Conservation (phyloP, 164 flowering plant species). For the Pachysandra terminalis region DNA sequence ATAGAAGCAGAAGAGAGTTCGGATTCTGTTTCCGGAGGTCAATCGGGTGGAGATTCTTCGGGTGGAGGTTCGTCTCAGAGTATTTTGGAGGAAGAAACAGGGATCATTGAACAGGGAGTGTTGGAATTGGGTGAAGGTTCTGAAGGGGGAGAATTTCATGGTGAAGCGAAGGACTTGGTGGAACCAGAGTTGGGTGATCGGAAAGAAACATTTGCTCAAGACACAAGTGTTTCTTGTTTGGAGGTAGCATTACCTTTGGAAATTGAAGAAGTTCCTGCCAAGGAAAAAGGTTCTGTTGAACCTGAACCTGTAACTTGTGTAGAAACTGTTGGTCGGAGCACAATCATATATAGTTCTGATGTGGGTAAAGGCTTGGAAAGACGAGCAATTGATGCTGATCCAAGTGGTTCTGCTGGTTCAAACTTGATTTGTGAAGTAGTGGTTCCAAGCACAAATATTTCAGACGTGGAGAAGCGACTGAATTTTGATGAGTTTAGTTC, state of each 20-base stretch:
- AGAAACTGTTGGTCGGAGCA: slow-evolving; percentile 11
- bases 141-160: slow-evolving; percentile 7
- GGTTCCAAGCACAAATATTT: neutral
- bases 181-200: slow-evolving; percentile 14
- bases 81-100: slow-evolving; percentile 58
- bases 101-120: slow-evolving; percentile 10
- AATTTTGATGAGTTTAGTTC: slow-evolving; percentile 53
- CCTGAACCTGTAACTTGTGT: slow-evolving; percentile 8
- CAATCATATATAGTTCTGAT: neutral
- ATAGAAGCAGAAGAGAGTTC: slow-evolving; percentile 50
- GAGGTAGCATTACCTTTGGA: slow-evolving; percentile 10
- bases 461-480: slow-evolving; percentile 40
- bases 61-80: slow-evolving; percentile 40
- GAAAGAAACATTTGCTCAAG: slow-evolving; percentile 8
- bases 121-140: slow-evolving; percentile 18
- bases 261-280: slow-evolving; percentile 11
- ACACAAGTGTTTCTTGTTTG: slow-evolving; percentile 10
- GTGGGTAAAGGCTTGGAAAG: slow-evolving; percentile 4
- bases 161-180: slow-evolving; percentile 7
- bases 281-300: slow-evolving; percentile 7
- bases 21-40: slow-evolving; percentile 42
- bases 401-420: slow-evolving; percentile 6
- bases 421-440: slow-evolving; percentile 23
- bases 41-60: slow-evolving; percentile 32
- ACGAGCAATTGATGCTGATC: slow-evolving; percentile 11